Evolutionary conservation across 2,329 filamentous ascomycete genomes (phyloP).

Genomic region (Podosphaera xanthii): DNA sequence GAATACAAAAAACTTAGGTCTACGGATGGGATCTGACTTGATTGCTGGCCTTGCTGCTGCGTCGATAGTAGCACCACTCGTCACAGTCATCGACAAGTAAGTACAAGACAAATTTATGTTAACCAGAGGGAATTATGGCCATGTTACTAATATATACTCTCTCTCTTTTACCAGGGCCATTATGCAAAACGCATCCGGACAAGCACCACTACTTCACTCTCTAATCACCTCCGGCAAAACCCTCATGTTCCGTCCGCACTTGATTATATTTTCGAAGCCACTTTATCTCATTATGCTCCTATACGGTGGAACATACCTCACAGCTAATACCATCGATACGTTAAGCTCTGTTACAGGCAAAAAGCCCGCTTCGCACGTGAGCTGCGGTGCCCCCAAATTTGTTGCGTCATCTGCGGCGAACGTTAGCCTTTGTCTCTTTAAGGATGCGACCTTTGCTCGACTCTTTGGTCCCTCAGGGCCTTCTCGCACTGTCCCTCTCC

Average conservation of each 20-base stretch:
- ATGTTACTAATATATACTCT: not conserved
- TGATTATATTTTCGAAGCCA: conserved; percentile 38
- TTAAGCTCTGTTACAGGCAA: conserved; percentile 38
- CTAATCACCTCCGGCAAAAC: conserved; percentile 32
- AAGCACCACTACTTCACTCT: conserved; percentile 33
- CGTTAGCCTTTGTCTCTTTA: conserved; percentile 68
- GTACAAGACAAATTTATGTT: not conserved
- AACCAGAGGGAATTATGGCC: not conserved
- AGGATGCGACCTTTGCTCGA: conserved; percentile 65
- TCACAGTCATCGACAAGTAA: conserved; percentile 70
- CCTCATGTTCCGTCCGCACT: conserved; percentile 35
- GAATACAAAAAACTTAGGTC: conserved; percentile 54
- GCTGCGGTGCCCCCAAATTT: conserved; percentile 61
- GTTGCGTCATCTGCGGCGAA: conserved; percentile 60
- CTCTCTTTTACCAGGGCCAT: conserved; percentile 32
- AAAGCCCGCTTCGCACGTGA: conserved; percentile 36
- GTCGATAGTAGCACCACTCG: conserved; percentile 56
- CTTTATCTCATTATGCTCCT: conserved; percentile 48
- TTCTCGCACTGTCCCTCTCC: conserved; percentile 36
- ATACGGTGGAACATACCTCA: conserved; percentile 76
- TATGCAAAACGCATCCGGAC: conserved; percentile 61
- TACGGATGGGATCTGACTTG: conserved; percentile 44
- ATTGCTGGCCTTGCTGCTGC: conserved; percentile 49
- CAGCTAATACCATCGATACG: conserved; percentile 75
- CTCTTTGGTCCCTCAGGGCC: conserved; percentile 47